Conservation (phyloP, 176 grass and related monocot species). For the Pharus latifolius region DNA sequence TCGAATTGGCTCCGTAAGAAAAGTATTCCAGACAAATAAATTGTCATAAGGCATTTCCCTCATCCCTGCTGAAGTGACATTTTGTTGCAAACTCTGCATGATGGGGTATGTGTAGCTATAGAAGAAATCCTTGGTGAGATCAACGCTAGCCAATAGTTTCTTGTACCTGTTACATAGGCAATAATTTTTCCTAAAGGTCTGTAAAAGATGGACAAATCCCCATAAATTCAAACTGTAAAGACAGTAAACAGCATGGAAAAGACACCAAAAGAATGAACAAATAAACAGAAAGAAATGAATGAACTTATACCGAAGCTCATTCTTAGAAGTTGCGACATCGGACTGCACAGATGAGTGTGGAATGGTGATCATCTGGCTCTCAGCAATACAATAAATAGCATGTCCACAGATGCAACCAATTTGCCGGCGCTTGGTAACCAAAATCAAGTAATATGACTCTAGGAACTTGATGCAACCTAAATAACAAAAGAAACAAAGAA, state of each 20-base stretch:
- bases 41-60: constrained; percentile 83
- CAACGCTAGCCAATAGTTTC: constrained; percentile 82
- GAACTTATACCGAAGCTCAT: constrained; percentile 61
- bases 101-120: constrained; percentile 98
- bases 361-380: constrained; percentile 77
- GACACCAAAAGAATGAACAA: not conserved
- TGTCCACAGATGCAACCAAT: constrained; percentile 86
- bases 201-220: not conserved
- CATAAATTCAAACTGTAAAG: not conserved
- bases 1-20: constrained; percentile 66
- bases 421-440: constrained; percentile 85
- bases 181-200: not conserved
- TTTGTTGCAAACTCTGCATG: constrained; percentile 88
- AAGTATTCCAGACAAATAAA: constrained; percentile 95
- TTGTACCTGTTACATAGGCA: constrained; percentile 64
- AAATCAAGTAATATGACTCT: constrained; percentile 93
- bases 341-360: constrained; percentile 77
- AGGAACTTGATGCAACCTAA: constrained; percentile 92
- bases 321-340: constrained; percentile 79
- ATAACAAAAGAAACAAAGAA: not conserved
- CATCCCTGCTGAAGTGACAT: constrained; percentile 38
- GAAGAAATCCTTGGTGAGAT: constrained; percentile 96
- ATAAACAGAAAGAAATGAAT: not conserved
- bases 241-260: not conserved
- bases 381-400: constrained; percentile 85